Evolutionary conservation across 2,329 filamentous ascomycete species (phyloP).

Genomic region (Chrysoporthe austroafricana): DNA sequence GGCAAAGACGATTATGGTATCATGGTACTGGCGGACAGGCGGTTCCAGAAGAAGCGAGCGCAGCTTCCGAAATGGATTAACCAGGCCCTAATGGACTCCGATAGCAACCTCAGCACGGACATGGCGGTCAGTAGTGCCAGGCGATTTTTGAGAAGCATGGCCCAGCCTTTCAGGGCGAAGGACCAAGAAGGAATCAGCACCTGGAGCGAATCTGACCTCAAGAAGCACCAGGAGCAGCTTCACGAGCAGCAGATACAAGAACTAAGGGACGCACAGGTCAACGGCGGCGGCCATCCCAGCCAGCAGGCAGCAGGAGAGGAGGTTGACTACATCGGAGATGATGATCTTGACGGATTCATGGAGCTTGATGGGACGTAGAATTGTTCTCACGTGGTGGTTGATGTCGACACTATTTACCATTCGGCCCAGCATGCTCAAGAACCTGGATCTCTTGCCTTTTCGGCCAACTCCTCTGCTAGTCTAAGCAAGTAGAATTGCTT

Average conservation of each 20-base stretch:
- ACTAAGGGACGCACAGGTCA: slow-evolving; percentile 48
- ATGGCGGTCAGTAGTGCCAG: slow-evolving; percentile 91
- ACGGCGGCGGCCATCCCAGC: slow-evolving; percentile 22
- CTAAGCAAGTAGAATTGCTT: slow-evolving; percentile 76
- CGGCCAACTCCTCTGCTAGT: slow-evolving; percentile 67
- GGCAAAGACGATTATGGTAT: slow-evolving; percentile 99
- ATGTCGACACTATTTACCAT: neutral
- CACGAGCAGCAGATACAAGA: slow-evolving; percentile 70
- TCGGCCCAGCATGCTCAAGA: neutral
- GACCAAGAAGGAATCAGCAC: slow-evolving; percentile 93
- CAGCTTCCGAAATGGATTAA: slow-evolving; percentile 98
- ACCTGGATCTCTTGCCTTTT: slow-evolving; percentile 12
- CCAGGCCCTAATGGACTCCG: slow-evolving; percentile 81
- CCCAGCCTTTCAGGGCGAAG: slow-evolving; percentile 79
- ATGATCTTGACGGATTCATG: slow-evolving; percentile 60
- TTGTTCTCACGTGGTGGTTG: neutral
- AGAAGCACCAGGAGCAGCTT: slow-evolving; percentile 75
- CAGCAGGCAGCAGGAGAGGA: slow-evolving; percentile 29
- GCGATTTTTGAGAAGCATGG: slow-evolving; percentile 89
- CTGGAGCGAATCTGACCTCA: slow-evolving; percentile 82
- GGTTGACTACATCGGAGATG: slow-evolving; percentile 56
- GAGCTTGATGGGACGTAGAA: slow-evolving; percentile 37
- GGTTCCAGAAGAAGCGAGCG: slow-evolving; percentile 87
- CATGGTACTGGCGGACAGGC: slow-evolving; percentile 94
- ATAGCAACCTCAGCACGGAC: slow-evolving; percentile 90